Percentiles rank a stretch among this genome's conserved stretches.
phyloP scores from a whole-genome alignment of 305 asterid species.

The Petunia hybrid region DNA sequence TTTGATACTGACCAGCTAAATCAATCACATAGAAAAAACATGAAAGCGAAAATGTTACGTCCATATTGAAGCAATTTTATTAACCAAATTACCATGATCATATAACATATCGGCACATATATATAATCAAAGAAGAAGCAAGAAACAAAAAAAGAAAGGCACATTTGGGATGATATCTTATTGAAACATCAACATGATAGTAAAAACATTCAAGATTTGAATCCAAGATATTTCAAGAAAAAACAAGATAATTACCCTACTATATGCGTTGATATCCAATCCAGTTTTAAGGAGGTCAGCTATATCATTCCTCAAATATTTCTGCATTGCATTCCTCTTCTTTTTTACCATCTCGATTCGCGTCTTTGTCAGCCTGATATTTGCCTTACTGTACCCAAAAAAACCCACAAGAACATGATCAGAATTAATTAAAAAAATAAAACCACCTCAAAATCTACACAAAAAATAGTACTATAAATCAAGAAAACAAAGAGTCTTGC shows the following conservation, averaged over 20 bases:
- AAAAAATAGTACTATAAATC: not conserved
- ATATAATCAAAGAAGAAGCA: not conserved
- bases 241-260: conserved; percentile 58
- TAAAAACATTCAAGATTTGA: not conserved
- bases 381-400: conserved; percentile 65
- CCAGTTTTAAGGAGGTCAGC: conserved; percentile 75
- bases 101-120: not conserved
- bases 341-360: conserved; percentile 69
- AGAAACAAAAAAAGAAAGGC: not conserved
- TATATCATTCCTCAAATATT: conserved; percentile 75
- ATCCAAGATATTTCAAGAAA: not conserved
- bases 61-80: not conserved
- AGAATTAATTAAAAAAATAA: not conserved
- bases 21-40: not conserved
- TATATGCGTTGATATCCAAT: conserved; percentile 69
- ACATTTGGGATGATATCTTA: not conserved
- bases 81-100: not conserved
- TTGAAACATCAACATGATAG: not conserved
- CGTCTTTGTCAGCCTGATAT: conserved; percentile 58
- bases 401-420: not conserved
- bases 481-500: not conserved
- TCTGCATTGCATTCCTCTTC: conserved; percentile 81
- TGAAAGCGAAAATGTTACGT: not conserved
- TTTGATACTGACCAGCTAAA: not conserved
- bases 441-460: not conserved